These are phyloP conservation scores for Stephania cephalantha DNA, from an alignment of 164 flowering plant genomes.

Conservation along the genomic window DNA sequence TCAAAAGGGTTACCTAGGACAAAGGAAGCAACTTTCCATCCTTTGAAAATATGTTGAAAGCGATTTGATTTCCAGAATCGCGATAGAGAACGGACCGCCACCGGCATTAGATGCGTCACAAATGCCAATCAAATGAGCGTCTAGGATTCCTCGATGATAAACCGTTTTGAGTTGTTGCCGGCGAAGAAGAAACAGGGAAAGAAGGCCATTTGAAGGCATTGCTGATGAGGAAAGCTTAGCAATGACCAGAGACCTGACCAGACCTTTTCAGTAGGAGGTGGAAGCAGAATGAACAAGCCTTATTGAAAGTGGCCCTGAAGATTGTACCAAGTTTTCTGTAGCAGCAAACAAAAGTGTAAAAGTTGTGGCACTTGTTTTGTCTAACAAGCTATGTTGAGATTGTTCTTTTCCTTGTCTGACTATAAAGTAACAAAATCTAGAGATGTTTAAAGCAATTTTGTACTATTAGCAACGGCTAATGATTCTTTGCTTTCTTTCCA, in stretches of 20 bases:
- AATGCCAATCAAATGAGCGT: not conserved
- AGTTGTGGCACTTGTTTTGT: not conserved
- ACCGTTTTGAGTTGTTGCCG: not conserved
- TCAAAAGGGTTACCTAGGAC: conserved; percentile 9
- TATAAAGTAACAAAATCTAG: not conserved
- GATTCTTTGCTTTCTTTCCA: not conserved
- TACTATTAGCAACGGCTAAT: not conserved
- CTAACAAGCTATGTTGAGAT: not conserved
- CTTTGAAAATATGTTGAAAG: conserved; percentile 5
- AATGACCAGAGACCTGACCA: not conserved
- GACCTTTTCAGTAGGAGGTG: conserved; percentile 1
- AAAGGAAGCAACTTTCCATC: conserved; percentile 16
- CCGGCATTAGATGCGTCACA: not conserved
- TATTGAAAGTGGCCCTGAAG: conserved; percentile 1
- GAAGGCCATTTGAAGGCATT: conserved; percentile 10
- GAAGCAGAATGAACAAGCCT: conserved; percentile 7
- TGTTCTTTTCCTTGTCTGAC: not conserved
- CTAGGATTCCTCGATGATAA: not conserved
- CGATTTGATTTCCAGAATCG: conserved; percentile 1
- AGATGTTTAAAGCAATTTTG: not conserved
- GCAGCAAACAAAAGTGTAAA: conserved; percentile 3
- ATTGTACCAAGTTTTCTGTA: not conserved
- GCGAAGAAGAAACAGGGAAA: not conserved
- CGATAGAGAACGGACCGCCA: not conserved
- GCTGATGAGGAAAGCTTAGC: conserved; percentile 3